These are phyloP conservation scores for Aleurites moluccanus DNA, from an alignment of 441 rosid genomes.

Conservation along the genomic window DNA sequence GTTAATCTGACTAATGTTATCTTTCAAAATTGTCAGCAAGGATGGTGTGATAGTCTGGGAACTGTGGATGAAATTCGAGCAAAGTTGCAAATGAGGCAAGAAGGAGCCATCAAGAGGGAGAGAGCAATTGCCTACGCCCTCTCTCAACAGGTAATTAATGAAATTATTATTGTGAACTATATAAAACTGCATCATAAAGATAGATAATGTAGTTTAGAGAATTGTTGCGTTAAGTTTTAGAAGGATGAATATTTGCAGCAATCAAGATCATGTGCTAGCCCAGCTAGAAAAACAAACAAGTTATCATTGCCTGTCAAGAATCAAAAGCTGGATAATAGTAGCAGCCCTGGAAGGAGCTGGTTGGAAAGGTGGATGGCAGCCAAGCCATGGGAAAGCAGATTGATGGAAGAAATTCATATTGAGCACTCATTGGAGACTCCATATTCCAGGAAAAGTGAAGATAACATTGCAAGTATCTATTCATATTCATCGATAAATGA, in stretches of 20 bases:
- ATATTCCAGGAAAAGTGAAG: slow-evolving; percentile 56
- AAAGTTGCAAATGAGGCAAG: slow-evolving; percentile 68
- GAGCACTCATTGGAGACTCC: slow-evolving; percentile 30
- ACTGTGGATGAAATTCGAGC: slow-evolving; percentile 61
- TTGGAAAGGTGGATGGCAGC: slow-evolving; percentile 74
- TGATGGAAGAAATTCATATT: slow-evolving; percentile 43
- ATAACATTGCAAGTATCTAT: slow-evolving; percentile 35
- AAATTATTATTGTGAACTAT: not conserved
- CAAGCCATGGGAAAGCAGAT: slow-evolving; percentile 73
- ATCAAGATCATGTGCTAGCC: slow-evolving; percentile 58
- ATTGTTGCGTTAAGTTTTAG: not conserved
- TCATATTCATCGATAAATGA: slow-evolving; percentile 34
- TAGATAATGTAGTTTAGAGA: not conserved
- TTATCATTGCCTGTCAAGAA: slow-evolving; percentile 36
- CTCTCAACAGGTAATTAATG: slow-evolving; percentile 71
- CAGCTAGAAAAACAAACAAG: slow-evolving; percentile 46
- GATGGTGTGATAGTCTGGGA: slow-evolving; percentile 76
- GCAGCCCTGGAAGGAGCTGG: slow-evolving; percentile 58
- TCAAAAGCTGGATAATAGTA: slow-evolving; percentile 39
- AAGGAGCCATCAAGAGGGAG: slow-evolving; percentile 83
- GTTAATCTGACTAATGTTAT: not conserved
- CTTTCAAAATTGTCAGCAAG: slow-evolving; percentile 39
- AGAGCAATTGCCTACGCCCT: slow-evolving; percentile 75
- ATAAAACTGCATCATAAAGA: not conserved
- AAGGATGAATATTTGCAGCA: slow-evolving; percentile 29